A percentile compares a stretch with the other conserved stretches of the same genome.
Conservation (phyloP, 495 filamentous ascomycete species). For the Stereocaulon alpinum region DNA sequence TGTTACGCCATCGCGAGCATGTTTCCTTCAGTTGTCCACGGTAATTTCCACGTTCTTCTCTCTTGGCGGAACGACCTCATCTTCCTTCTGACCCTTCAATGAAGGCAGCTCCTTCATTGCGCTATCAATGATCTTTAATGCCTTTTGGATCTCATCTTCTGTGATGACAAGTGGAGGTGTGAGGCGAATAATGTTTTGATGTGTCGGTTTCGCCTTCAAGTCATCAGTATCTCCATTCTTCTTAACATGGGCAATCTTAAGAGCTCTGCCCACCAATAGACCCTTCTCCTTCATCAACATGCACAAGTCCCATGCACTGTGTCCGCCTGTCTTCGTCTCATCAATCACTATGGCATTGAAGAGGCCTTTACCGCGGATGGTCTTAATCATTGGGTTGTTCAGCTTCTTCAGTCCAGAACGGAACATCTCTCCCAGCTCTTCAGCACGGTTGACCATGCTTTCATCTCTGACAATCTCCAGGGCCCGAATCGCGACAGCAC, state of each 20-base stretch:
- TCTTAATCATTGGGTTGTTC: constrained; percentile 68
- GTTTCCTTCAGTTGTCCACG: constrained; percentile 36
- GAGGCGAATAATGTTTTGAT: constrained; percentile 81
- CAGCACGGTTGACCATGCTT: constrained; percentile 70
- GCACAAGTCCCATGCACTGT: constrained; percentile 95
- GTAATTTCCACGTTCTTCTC: constrained; percentile 43
- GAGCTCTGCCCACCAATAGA: constrained; percentile 59
- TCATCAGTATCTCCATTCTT: constrained; percentile 27
- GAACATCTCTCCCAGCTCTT: constrained; percentile 74
- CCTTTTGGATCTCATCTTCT: constrained; percentile 40
- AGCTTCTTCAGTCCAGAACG: constrained; percentile 62
- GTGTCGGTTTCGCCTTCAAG: constrained; percentile 87
- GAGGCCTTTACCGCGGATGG: constrained; percentile 82
- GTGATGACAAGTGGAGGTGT: constrained; percentile 50
- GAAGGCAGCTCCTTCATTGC: constrained; percentile 41
- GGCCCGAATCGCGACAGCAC: constrained; percentile 92
- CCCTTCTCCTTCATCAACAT: constrained; percentile 94
- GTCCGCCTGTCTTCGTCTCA: constrained; percentile 72
- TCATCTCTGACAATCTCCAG: constrained; percentile 91
- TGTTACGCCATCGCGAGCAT: neutral
- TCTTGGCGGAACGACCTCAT: constrained; percentile 36
- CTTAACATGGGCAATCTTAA: constrained; percentile 34
- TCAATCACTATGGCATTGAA: constrained; percentile 97
- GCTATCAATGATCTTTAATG: constrained; percentile 40
- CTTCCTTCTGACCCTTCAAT: constrained; percentile 38